Evolutionary conservation across 2,329 filamentous ascomycete species (phyloP).

Genomic region (Lecanicillium sp.): DNA sequence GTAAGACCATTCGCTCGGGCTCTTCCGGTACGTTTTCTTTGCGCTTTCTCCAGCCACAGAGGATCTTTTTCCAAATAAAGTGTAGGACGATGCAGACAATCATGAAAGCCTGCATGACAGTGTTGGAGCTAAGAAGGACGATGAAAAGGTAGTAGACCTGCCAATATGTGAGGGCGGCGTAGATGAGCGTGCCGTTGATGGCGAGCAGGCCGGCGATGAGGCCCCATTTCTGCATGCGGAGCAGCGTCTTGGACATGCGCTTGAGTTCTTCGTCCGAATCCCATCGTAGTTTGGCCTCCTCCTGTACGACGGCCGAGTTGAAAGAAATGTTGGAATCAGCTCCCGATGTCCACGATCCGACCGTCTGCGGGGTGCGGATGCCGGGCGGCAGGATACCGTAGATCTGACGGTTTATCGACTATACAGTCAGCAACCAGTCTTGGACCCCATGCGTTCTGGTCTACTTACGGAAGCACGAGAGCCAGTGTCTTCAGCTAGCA

Average conservation of each 20-base stretch:
- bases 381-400: constrained; percentile 27
- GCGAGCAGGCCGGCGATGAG: constrained; percentile 30
- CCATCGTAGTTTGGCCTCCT: constrained; percentile 35
- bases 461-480: constrained; percentile 27
- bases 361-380: constrained; percentile 26
- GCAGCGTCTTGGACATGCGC: constrained; percentile 30
- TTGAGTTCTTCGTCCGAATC: constrained; percentile 35
- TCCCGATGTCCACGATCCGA: constrained; percentile 28
- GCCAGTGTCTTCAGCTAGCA: constrained; percentile 6
- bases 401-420: constrained; percentile 31
- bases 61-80: constrained; percentile 24
- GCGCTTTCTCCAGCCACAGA: constrained; percentile 25
- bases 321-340: constrained; percentile 30
- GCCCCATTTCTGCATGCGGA: constrained; percentile 34
- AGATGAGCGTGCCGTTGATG: constrained; percentile 32
- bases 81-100: constrained; percentile 32
- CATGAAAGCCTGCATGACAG: constrained; percentile 37
- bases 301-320: constrained; percentile 30
- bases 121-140: constrained; percentile 40
- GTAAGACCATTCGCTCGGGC: constrained; percentile 38
- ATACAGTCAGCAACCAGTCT: neutral
- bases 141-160: constrained; percentile 39
- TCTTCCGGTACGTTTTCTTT: constrained; percentile 30
- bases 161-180: constrained; percentile 31
- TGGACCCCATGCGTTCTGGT: neutral